Evolutionary conservation across 139 green algal genomes (phyloP), one percentile per base, ranked within the genome.

Genomic region (Tetradesmus obliquus): DNA sequence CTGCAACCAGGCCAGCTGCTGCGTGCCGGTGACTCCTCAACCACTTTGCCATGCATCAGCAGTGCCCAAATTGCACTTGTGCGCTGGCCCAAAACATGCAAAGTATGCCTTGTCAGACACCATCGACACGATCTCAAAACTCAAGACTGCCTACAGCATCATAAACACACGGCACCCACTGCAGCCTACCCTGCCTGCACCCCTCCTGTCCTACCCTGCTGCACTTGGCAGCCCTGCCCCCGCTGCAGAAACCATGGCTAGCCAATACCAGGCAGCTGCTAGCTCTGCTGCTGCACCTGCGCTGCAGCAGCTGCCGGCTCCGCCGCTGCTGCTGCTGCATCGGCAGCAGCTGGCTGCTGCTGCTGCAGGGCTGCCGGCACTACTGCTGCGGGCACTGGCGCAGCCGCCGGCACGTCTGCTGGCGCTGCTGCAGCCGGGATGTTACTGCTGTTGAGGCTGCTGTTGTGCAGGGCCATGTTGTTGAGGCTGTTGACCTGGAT

Each of bases 401-500:
- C 32, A 45, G 32, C 32, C 32, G 32, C 32, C 32, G 32, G 32
- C 32, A 45, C 32, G 32, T 45, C 32, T 45, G 66, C 66, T 24
- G 66, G 17, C 17, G 17, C 66, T 76, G 66, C 66, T 76, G 66
- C 66, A 24, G 66, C 66, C n/a, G 17, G 15, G 66, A 17, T 76
- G 17, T 19, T 45, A 45, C 74, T 51, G 74, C 74, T 3, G 8
- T 53, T 54, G 32, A 19, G 12, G n/a, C 15, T 81, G 72, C 72
- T 81, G 72, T 32, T 55, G 79, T 54, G 5, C 66, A 82, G 10
- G n/a, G 84, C 84, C 32, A 57, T 88, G 84, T 20, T 69, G 3
- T 69, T 88, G 8, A 90, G 86, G 51, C 53, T 71, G 86, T 90
- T 90, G 71, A 90, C 71, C 76, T 93, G 91, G 79, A 95, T 92